Evolutionary conservation across 176 grass and related monocot genomes (phyloP), one percentile per base, ranked within the genome.

Genomic region (Eragrostis nindensis): DNA sequence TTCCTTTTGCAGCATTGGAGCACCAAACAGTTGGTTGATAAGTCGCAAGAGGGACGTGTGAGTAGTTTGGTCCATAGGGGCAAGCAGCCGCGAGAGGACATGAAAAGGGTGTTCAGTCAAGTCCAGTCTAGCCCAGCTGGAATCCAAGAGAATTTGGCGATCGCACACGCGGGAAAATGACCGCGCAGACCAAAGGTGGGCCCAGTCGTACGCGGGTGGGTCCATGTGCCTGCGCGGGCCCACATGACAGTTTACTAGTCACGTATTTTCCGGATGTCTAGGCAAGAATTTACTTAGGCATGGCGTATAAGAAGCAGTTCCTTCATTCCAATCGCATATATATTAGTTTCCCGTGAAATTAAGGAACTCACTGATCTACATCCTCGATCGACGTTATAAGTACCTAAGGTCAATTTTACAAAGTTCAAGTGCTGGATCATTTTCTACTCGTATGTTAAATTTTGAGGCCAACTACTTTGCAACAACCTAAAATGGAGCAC

Each of bases 91-190:
- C 7, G 53, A 73, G 29, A 41, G 9, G 53, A 75, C 72, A 42
- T 42, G 71, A 32, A 54, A 73, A 53, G 48, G 48, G 29, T 3
- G 8, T 55, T 36, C 32, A 2, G n/a, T 46, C 22, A 41, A 17
- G 55, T 77, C 43, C 27, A 48, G 25, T 78, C 75, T 30, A 63
- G 26, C 44, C 42, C 75, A 77, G 59, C 59, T 77, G 75, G 75
- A 77, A 30, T 44, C 24, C 25, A 63, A 36, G 61, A 17, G 13
- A 63, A 36, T 36, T 63, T 63, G 61, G 61, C 29, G 29, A 63
- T 16, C 61, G 61, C 75, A 50, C 74, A 76, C 56, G 60, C 27
- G 6, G 10, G 60, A 78, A 78, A 78, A 65, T 65, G 75, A 78
- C 43, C 75, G 15, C 64, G 75, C 44, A 60, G 57, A 55, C 52